These are phyloP conservation scores for Ceratocystis ficicola DNA, from an alignment of 2,329 filamentous ascomycete species.

Conservation along the genomic window DNA sequence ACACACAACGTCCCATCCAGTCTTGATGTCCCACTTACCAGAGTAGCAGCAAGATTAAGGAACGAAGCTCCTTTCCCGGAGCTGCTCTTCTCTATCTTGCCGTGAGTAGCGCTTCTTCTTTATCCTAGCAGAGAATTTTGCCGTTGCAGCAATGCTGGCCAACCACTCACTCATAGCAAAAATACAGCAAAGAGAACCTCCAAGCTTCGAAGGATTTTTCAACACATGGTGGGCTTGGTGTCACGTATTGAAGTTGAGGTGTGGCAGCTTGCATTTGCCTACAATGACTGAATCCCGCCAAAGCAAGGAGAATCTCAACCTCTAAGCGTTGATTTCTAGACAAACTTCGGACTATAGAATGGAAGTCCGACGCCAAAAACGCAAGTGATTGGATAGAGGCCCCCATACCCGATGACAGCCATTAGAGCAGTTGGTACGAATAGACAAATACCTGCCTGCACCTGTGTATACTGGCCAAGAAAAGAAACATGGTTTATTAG, in stretches of 20 bases:
- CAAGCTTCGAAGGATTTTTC: neutral
- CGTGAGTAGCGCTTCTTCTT: neutral
- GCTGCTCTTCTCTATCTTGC: constrained; percentile 1
- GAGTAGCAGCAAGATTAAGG: neutral
- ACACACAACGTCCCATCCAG: neutral
- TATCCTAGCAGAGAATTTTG: neutral
- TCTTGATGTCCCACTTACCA: neutral
- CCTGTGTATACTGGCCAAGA: too few relatives aligned
- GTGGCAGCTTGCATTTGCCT: neutral
- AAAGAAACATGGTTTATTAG: too few relatives aligned
- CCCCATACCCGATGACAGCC: neutral
- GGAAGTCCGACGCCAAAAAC: constrained; percentile 16
- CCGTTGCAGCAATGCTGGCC: constrained; percentile 13
- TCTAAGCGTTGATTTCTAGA: neutral
- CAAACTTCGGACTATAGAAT: constrained; percentile 13
- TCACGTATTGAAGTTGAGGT: neutral
- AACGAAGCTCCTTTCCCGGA: constrained; percentile 13
- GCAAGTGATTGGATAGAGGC: neutral
- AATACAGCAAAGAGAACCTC: neutral
- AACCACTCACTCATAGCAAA: neutral
- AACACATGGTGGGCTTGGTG: neutral
- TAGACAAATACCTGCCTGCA: neutral
- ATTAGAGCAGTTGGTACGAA: neutral
- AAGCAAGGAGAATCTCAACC: neutral
- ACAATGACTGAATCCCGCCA: neutral